Evolutionary conservation across 345 rosid genomes (phyloP), one percentile per base, ranked within the genome.

Genomic region (Turnera subulata): DNA sequence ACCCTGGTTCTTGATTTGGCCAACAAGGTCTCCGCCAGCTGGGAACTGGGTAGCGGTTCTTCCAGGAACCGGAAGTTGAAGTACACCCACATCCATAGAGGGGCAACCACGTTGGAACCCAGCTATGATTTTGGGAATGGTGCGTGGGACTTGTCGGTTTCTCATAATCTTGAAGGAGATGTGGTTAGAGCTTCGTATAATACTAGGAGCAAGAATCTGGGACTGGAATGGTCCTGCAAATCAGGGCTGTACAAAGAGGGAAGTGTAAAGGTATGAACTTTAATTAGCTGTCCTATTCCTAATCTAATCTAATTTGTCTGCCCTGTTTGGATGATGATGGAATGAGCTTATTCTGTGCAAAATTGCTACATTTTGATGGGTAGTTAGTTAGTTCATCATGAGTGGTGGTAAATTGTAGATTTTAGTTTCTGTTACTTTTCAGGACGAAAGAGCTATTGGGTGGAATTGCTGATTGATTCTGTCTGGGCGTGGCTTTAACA

Each of bases 101-200:
- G 76, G 47, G 29, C 53, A 13, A 56, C 59, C 6, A 51, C 71
- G 6, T 45, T 73, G 16, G 78, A 77, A 57, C 78, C 75, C 0
- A 42, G 76, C 44, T 69, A 62, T 48, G 76, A 77, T 55, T 70
- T 73, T 29, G 73, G 59, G 29, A 73, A 44, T 59, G 66, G 70
- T 20, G 69, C 73, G 1, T 70, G 78, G 78, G 76, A 70, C 15
- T 69, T 77, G 33, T 63, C 76, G 4, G 49, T 73, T 43, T 77
- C 73, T 0, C 64, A 45, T 53, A 77, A 61, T 47, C 15, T 73
- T 21, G 73, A 65, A 1, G 61, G 56, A 26, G 78, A 73, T 57
- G 58, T 62, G 42, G 13, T 77, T 24, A 73, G 60, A 45, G 81
- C 67, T 40, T 59, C 52, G 6, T 73, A 77, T 43, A 58, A 65